Percentiles rank a stretch among this genome's conserved stretches.
phyloP scores from a whole-genome alignment of 2,329 filamentous ascomycete species.

The Penicillium sp. region DNA sequence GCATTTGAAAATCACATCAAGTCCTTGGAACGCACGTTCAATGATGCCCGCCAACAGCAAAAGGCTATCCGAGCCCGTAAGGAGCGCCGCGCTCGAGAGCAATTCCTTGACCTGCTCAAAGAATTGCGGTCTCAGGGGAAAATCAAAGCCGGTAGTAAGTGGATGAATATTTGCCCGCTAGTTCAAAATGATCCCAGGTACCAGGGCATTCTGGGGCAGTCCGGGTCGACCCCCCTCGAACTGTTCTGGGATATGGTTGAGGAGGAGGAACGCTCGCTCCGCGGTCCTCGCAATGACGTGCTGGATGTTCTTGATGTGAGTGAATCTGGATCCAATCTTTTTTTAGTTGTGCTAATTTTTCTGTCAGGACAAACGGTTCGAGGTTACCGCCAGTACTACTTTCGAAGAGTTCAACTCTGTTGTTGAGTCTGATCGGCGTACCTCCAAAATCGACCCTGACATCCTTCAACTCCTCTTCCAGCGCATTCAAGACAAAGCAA shows the following conservation, averaged over 20 bases:
- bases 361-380: conserved; percentile 80
- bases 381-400: conserved; percentile 81
- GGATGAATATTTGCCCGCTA: conserved; percentile 74
- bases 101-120: conserved; percentile 70
- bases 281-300: conserved; percentile 77
- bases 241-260: conserved; percentile 96
- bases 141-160: conserved; percentile 88
- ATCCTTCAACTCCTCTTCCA: conserved; percentile 80
- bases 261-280: conserved; percentile 85
- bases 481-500: conserved; percentile 81
- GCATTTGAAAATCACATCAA: conserved; percentile 97
- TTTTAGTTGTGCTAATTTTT: conserved; percentile 37
- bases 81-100: conserved; percentile 84
- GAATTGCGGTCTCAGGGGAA: conserved; percentile 74
- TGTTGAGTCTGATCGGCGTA: conserved; percentile 83
- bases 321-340: conserved; percentile 11
- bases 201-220: conserved; percentile 75
- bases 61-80: conserved; percentile 76
- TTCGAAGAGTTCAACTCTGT: conserved; percentile 84
- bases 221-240: conserved; percentile 82
- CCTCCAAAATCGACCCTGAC: conserved; percentile 81
- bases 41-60: conserved; percentile 84
- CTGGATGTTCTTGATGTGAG: conserved; percentile 85
- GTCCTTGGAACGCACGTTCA: conserved; percentile 83
- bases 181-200: conserved; percentile 83